phyloP scores from a whole-genome alignment of 805 yeast genomes.

The Lipomyces lipofer region DNA sequence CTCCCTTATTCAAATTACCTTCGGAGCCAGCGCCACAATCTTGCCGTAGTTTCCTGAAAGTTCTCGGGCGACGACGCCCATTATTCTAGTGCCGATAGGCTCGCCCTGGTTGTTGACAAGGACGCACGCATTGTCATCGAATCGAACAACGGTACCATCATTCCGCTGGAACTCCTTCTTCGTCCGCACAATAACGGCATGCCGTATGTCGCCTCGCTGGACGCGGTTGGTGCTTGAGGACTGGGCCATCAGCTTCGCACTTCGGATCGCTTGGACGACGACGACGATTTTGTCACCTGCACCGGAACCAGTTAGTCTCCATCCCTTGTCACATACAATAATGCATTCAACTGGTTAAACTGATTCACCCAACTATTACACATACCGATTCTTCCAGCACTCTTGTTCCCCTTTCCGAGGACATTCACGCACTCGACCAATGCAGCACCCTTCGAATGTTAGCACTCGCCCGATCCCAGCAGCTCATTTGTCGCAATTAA shows the following conservation, averaged over 20 bases:
- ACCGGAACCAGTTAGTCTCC: background rate
- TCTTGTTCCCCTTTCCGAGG: slow-evolving; percentile 80
- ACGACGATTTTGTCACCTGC: slow-evolving; percentile 88
- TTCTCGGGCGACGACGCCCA: slow-evolving; percentile 85
- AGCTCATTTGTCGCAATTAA: background rate
- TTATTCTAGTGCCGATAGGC: slow-evolving; percentile 91
- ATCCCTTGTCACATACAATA: background rate
- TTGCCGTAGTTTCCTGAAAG: slow-evolving; percentile 79
- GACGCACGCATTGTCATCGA: slow-evolving; percentile 97
- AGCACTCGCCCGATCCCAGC: too few species aligned
- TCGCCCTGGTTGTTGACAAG: slow-evolving; percentile 88
- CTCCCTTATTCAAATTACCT: slow-evolving; percentile 37
- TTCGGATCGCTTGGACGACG: slow-evolving; percentile 53
- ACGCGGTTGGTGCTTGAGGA: slow-evolving; percentile 56
- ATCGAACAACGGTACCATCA: slow-evolving; percentile 83
- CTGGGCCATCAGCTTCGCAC: slow-evolving; percentile 11
- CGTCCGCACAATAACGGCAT: slow-evolving; percentile 93
- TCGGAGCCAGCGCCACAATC: slow-evolving; percentile 88
- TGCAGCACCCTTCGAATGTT: slow-evolving; percentile 56
- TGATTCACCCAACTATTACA: background rate
- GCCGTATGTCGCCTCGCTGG: slow-evolving; percentile 91
- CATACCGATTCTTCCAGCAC: slow-evolving; percentile 64
- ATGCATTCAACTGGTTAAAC: background rate
- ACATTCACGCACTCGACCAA: slow-evolving; percentile 95
- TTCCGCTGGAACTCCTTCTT: slow-evolving; percentile 74